These are phyloP conservation scores for Oxalis stricta DNA, from an alignment of 441 rosid species.

Conservation along the genomic window DNA sequence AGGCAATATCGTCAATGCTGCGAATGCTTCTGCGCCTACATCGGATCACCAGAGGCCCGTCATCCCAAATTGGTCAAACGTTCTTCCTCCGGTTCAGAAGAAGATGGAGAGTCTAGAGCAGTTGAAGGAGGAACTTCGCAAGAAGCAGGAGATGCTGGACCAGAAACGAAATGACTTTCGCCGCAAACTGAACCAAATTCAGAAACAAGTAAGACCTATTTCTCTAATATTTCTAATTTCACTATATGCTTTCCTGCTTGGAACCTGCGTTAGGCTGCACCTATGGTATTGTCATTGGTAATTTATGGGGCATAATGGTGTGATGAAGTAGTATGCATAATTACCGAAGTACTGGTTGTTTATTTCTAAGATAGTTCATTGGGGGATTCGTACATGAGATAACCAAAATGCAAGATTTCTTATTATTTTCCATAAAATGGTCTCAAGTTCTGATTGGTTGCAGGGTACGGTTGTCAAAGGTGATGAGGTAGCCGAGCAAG, in stretches of 20 bases:
- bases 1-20: constrained; percentile 20
- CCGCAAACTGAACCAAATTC: constrained; percentile 51
- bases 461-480: constrained; percentile 67
- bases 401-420: no score
- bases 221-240: background rate
- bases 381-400: no score
- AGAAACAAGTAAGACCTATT: constrained; percentile 54
- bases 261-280: no score
- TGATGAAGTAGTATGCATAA: background rate
- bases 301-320: no score
- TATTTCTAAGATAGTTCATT: background rate
- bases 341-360: background rate
- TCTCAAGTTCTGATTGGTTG: constrained; percentile 17
- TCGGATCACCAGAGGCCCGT: constrained; percentile 37
- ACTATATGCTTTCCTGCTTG: constrained; percentile 1
- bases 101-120: constrained; percentile 64
- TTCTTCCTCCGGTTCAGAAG: constrained; percentile 51
- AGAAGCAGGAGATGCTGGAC: constrained; percentile 85
- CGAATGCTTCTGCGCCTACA: constrained; percentile 28
- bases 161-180: constrained; percentile 76
- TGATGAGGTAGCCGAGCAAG: constrained; percentile 48
- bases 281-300: no score
- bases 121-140: constrained; percentile 77
- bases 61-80: constrained; percentile 36
- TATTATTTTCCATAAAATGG: constrained; percentile 3